Evolutionary conservation across 352 stramenopile species (phyloP).

Genomic region (Phytophthora niederhauseri): DNA sequence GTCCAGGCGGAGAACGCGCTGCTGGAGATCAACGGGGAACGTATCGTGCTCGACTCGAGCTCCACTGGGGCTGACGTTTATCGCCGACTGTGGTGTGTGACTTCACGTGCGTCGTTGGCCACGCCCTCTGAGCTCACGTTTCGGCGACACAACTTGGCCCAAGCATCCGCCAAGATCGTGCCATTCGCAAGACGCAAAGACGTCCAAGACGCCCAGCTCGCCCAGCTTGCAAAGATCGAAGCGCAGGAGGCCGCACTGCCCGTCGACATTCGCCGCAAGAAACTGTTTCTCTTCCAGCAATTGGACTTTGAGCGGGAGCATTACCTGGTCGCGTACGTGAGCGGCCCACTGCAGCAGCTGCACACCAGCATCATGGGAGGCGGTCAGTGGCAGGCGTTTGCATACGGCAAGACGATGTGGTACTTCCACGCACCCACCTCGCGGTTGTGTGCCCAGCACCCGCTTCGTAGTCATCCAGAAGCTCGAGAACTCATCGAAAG

Average conservation of each 20-base stretch:
- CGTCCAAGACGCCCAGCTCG: constrained; percentile 56
- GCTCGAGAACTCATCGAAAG: constrained; percentile 49
- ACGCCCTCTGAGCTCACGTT: constrained; percentile 56
- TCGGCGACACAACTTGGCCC: constrained; percentile 58
- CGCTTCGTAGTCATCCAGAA: constrained; percentile 53
- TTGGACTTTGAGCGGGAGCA: constrained; percentile 63
- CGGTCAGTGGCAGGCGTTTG: constrained; percentile 66
- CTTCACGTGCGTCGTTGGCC: constrained; percentile 41
- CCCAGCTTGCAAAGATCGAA: constrained; percentile 47
- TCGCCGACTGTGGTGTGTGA: constrained; percentile 33
- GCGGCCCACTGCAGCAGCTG: constrained; percentile 42
- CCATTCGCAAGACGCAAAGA: constrained; percentile 62
- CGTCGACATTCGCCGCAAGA: constrained; percentile 45
- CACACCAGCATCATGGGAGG: constrained; percentile 56
- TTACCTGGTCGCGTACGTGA: constrained; percentile 56
- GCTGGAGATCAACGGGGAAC: constrained; percentile 54
- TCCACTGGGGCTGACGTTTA: constrained; percentile 40
- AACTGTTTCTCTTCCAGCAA: constrained; percentile 67
- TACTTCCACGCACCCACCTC: constrained; percentile 53
- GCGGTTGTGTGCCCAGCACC: constrained; percentile 57
- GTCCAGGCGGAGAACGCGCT: constrained; percentile 55
- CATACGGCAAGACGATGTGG: constrained; percentile 66
- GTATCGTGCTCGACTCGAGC: constrained; percentile 34
- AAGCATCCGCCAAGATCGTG: constrained; percentile 57
- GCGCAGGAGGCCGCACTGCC: constrained; percentile 41